phyloP scores from a whole-genome alignment of 192 early-diverging fungal genomes.

The Coemansia sp. region DNA sequence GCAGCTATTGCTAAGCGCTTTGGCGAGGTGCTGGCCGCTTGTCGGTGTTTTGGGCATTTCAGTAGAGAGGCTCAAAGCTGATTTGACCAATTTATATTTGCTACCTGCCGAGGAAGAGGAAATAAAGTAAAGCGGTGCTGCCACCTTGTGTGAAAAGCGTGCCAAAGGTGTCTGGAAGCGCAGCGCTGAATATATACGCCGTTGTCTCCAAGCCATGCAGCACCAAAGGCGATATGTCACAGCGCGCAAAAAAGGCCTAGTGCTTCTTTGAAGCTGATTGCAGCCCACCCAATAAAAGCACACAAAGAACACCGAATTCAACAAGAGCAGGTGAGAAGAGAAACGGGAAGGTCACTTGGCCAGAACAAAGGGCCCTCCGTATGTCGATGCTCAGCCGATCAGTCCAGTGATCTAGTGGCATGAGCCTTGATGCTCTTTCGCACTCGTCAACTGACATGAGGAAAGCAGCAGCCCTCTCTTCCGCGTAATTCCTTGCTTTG shows the following conservation, averaged over 20 bases:
- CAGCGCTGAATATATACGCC: neutral
- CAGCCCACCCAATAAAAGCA: neutral
- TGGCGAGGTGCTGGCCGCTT: neutral
- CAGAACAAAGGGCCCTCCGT: too few relatives aligned
- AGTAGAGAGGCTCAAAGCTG: neutral
- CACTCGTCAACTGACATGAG: too few relatives aligned
- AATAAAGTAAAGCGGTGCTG: neutral
- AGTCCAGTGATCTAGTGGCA: too few relatives aligned
- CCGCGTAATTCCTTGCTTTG: too few relatives aligned
- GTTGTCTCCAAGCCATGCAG: constrained; percentile 4
- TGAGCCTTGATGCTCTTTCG: too few relatives aligned
- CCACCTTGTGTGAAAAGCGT: too few relatives aligned
- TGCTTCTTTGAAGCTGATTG: neutral
- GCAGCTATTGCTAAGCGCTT: neutral
- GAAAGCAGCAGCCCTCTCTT: too few relatives aligned
- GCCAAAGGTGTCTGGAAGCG: neutral
- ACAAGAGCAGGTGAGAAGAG: too few relatives aligned
- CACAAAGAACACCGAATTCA: too few relatives aligned
- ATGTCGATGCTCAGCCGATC: too few relatives aligned
- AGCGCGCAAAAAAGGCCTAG: neutral
- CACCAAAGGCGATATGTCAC: neutral
- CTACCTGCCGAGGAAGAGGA: neutral
- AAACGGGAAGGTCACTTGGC: too few relatives aligned
- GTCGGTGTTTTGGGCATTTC: neutral
- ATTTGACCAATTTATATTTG: too few relatives aligned